Evolutionary conservation across 78 protist genomes (phyloP).

Genomic region (Polysphondylium violaceum): DNA sequence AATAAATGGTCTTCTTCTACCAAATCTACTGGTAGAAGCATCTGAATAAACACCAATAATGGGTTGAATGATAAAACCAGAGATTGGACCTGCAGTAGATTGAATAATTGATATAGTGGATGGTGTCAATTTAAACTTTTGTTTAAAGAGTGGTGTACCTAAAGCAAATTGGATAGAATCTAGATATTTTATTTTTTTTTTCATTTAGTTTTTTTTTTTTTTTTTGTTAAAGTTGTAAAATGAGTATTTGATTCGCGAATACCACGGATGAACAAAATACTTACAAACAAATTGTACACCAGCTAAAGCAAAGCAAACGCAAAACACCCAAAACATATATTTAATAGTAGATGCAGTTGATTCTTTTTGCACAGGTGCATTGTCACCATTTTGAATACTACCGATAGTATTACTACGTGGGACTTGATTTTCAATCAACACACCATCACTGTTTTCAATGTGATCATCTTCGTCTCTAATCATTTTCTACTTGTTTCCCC

Average conservation of each 20-base stretch:
- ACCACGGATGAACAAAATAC: no score
- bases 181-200: neutral
- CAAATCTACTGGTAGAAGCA: constrained; percentile 51
- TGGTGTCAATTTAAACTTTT: constrained; percentile 44
- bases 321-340: constrained; percentile 65
- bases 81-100: constrained; percentile 77
- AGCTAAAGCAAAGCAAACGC: constrained; percentile 63
- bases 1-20: constrained; percentile 85
- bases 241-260: no score
- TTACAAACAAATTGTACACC: constrained; percentile 82
- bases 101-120: constrained; percentile 62
- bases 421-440: no score
- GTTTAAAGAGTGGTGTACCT: constrained; percentile 76
- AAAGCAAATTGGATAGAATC: constrained; percentile 80
- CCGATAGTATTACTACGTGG: no score
- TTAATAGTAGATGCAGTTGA: neutral
- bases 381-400: no score
- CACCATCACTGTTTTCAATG: no score
- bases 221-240: neutral
- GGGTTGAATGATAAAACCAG: constrained; percentile 85
- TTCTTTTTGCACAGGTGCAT: no score
- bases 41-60: constrained; percentile 81
- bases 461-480: no score
- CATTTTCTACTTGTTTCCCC: no score
- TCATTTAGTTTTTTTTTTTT: neutral